Base-by-base conservation (phyloP, 306 rosid genomes). In the Vigna angularis region DNA sequence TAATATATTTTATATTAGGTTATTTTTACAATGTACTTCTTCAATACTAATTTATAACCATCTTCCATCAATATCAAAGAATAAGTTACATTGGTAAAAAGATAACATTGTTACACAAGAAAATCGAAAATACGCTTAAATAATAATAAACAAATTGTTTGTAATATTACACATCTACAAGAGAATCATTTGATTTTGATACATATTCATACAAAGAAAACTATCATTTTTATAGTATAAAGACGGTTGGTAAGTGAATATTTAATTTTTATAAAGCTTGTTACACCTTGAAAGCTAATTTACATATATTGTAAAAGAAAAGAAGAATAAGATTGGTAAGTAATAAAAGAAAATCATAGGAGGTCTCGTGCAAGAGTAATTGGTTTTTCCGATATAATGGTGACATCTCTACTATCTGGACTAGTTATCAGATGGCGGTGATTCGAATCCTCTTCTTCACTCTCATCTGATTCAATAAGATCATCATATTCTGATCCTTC, bases 321-420 rank as follows among this genome's bases (percentile, higher is more conserved):
- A 30, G 53, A 68, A 77, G 22, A 77, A 59, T 38, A 73, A 72
- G 44, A 73, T 68, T 66, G 32, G 70, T 8, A 65, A 84, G 64
- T 45, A 70, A 40, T 61, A 45, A 17, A 30, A 30, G 69, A 61
- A 61, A 68, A 79, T 90, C 87, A 90, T 52, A 62, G 78, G 78
- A 65, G 79, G 47, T 93, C 88, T 40, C 86, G 88, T 2, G 92
- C 89, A 58, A 82, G 80, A 79, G 88, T 88, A 65, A 79, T 83
- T 8, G 98, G 86, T 77, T 76, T 93, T 83, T 91, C 99, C 84
- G 81, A 79, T 48, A 91, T 49, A 77, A 91, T 83, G 55, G 90
- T 76, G 42, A 91, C 83, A 32, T 93, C 98, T n/a, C 82, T 94
- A 8, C 78, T 84, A 24, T 18, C 80, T 3, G 90, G 78, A 75